phyloP scores from a whole-genome alignment of 2,329 filamentous ascomycete genomes.

The Tolypocladium amazonense region DNA sequence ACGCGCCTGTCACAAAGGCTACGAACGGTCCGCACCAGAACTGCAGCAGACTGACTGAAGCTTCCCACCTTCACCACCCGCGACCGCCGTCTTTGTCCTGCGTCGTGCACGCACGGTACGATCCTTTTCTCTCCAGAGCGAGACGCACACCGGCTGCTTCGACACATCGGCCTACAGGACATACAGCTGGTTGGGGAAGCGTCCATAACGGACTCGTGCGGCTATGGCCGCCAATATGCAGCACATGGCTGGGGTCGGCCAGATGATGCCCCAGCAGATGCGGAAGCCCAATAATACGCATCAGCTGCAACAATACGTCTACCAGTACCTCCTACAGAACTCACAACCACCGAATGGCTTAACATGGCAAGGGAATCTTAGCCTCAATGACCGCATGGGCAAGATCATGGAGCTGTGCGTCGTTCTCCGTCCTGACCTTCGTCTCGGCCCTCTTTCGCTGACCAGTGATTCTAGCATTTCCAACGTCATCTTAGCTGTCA shows the following conservation, averaged over 20 bases:
- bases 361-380: constrained; percentile 28
- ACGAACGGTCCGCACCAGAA: background rate
- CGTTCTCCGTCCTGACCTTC: background rate
- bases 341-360: constrained; percentile 19
- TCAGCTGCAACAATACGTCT: constrained; percentile 28
- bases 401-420: constrained; percentile 33
- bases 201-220: constrained; percentile 18
- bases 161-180: background rate
- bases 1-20: background rate
- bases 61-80: background rate
- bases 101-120: background rate
- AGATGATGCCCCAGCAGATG: constrained; percentile 34
- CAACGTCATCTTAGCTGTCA: constrained; percentile 37
- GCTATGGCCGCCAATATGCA: constrained; percentile 52
- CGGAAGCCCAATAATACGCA: constrained; percentile 15
- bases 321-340: constrained; percentile 25
- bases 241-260: constrained; percentile 40
- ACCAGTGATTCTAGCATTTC: constrained; percentile 29
- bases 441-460: constrained; percentile 1
- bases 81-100: background rate
- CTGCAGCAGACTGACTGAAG: background rate
- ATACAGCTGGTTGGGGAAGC: constrained; percentile 9
- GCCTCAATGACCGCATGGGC: constrained; percentile 28
- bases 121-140: background rate
- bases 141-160: background rate